Base-by-base conservation (phyloP, 2,329 filamentous ascomycete species). In the Cadophora sp. region DNA sequence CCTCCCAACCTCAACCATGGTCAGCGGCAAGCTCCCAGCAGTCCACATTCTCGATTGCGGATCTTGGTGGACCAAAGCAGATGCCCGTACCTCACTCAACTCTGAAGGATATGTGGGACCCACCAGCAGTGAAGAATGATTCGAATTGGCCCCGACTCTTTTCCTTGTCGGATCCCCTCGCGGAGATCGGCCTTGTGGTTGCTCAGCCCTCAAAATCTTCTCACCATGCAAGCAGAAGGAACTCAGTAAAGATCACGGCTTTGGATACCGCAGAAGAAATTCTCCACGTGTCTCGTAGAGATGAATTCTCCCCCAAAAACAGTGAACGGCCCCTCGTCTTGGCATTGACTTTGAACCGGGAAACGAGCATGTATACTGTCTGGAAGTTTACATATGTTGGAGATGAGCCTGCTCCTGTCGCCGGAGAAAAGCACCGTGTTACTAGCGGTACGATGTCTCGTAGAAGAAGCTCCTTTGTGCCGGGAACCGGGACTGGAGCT, bases 141-240 rank as follows among this genome's bases (percentile, higher is more conserved):
- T 84, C 85, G 1, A 87, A 89, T 60, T 88, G 91, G 81, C 91
- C 92, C 0, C 85, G 93, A 36, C 81, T 97, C 0, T 94, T 96
- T 71, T 93, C 91, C 30, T 83, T 99, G 58, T 94, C 91, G 3
- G 93, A 97, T 75, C 95, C 95, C 1, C 82, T 97, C 65, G 86
- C 92, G 3, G 94, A 97, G 73, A 84, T 97, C 74, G 95, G 94
- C 1, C 81, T 97, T 51, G 88, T 97, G 20, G 91, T 96, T 18
- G 86, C 87, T 5, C 82, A 85, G 59, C 80, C 84, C 1, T 83
- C 86, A 20, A 74, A 71, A 39, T 41, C 69, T 22, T 74, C 82
- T 71, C 71, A 74, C 16, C 79, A 77, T 62, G 74, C 71, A 14
- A 74, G 87, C 70, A 80, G 78, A 48, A 78, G 74, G 13, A 76